These are phyloP conservation scores for Casuarina glauca DNA, from an alignment of 306 rosid species.

Conservation along the genomic window DNA sequence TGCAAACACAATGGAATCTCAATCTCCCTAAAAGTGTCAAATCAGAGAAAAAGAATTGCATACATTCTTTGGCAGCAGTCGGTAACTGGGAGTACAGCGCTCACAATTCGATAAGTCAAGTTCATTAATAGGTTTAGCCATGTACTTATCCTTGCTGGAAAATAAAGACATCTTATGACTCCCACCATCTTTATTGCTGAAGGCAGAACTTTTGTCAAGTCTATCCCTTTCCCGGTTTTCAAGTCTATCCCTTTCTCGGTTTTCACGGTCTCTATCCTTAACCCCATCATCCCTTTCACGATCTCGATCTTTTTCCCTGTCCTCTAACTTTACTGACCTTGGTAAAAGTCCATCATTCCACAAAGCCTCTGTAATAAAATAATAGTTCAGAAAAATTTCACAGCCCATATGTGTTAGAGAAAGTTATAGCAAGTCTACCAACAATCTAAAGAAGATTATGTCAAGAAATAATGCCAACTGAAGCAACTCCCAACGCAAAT, in stretches of 20 bases:
- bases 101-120: constrained; percentile 97
- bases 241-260: constrained; percentile 68
- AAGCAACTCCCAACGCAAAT: constrained; percentile 25
- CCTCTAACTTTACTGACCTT: constrained; percentile 72
- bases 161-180: constrained; percentile 70
- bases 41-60: constrained; percentile 11
- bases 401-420: constrained; percentile 25
- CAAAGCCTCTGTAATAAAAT: constrained; percentile 62
- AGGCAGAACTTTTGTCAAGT: constrained; percentile 45
- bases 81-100: constrained; percentile 95
- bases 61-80: constrained; percentile 93
- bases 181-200: constrained; percentile 62
- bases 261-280: constrained; percentile 80
- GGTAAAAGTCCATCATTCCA: constrained; percentile 77
- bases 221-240: constrained; percentile 79
- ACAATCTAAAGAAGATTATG: constrained; percentile 1
- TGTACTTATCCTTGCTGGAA: constrained; percentile 89
- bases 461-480: constrained; percentile 11
- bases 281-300: constrained; percentile 66
- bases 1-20: constrained; percentile 19
- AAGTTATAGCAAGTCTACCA: constrained; percentile 10
- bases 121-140: constrained; percentile 88
- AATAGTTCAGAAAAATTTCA: constrained; percentile 19
- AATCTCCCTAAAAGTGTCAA: constrained; percentile 12
- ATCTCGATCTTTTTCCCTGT: constrained; percentile 68